A percentile compares a stretch with the other conserved stretches of the same genome.
phyloP scores from a whole-genome alignment of 257 asterid species.

The Lantana camara region DNA sequence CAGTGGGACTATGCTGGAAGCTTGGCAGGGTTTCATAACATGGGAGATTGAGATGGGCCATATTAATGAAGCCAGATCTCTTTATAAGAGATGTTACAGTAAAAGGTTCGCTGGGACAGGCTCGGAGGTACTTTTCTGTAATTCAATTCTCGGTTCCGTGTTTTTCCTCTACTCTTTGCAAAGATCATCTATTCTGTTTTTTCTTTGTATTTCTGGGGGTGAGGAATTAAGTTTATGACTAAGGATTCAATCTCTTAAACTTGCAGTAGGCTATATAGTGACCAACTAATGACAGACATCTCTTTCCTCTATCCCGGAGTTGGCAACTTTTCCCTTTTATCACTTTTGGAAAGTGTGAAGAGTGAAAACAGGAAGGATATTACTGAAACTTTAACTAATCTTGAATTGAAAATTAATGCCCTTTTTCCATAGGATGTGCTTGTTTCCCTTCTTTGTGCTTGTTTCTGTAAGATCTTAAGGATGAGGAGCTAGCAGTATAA shows the following conservation, averaged over 20 bases:
- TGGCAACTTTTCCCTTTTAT: slow-evolving; percentile 2
- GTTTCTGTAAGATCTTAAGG: slow-evolving; percentile 12
- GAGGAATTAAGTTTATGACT: neutral
- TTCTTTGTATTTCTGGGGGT: slow-evolving; percentile 7
- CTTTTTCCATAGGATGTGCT: neutral
- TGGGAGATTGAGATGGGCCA: slow-evolving; percentile 81
- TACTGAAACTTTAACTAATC: neutral
- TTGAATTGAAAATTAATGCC: neutral
- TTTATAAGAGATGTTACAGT: slow-evolving; percentile 86
- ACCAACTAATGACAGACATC: neutral
- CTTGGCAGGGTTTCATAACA: slow-evolving; percentile 79
- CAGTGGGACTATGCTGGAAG: slow-evolving; percentile 92
- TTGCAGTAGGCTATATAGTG: neutral
- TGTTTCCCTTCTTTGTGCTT: slow-evolving; percentile 17
- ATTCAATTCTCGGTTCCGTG: slow-evolving; percentile 12
- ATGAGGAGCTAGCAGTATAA: neutral
- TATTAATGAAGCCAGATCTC: slow-evolving; percentile 87
- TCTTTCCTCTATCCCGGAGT: slow-evolving; percentile 5
- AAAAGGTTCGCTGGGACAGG: slow-evolving; percentile 85
- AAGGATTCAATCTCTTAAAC: slow-evolving; percentile 9
- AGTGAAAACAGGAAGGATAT: neutral
- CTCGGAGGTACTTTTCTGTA: slow-evolving; percentile 71
- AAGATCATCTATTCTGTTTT: neutral
- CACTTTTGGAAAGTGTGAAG: slow-evolving; percentile 2
- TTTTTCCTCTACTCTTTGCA: neutral